A percentile compares a stretch with the other conserved stretches of the same genome.
Conservation (phyloP, 2,329 filamentous ascomycete species). For the Helotiales sp. region DNA sequence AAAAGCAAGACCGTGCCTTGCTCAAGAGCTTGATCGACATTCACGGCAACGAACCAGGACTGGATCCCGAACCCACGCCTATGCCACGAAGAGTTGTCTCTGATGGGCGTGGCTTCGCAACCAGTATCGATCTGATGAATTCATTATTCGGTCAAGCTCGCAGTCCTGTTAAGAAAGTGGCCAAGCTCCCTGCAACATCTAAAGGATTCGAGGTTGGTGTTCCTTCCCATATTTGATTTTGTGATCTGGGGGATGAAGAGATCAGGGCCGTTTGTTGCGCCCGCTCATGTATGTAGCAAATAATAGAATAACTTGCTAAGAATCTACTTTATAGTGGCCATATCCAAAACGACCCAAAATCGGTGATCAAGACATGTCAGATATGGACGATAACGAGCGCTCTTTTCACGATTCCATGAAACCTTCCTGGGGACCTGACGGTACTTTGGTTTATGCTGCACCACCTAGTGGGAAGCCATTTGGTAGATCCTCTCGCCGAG, state of each 20-base stretch:
- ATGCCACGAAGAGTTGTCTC: slow-evolving; percentile 35
- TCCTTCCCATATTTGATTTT: slow-evolving; percentile 36
- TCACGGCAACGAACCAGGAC: slow-evolving; percentile 39
- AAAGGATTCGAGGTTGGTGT: slow-evolving; percentile 90
- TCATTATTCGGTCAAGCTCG: slow-evolving; percentile 80
- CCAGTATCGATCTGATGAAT: slow-evolving; percentile 94
- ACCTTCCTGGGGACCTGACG: slow-evolving; percentile 75
- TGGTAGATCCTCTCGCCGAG: slow-evolving; percentile 29
- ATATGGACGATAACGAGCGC: slow-evolving; percentile 64
- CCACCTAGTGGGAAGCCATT: slow-evolving; percentile 40
- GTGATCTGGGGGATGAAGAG: slow-evolving; percentile 11
- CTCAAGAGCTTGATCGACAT: slow-evolving; percentile 50
- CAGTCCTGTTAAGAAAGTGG: slow-evolving; percentile 54
- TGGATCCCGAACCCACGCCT: slow-evolving; percentile 50
- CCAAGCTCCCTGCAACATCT: slow-evolving; percentile 55
- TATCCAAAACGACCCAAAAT: slow-evolving; percentile 78
- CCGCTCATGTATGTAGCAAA: slow-evolving; percentile 37
- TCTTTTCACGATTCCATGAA: slow-evolving; percentile 72
- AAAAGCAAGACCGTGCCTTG: slow-evolving; percentile 85
- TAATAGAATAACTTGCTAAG: slow-evolving; percentile 46
- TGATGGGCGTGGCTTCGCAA: slow-evolving; percentile 68
- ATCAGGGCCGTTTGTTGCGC: slow-evolving; percentile 33
- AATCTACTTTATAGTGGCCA: slow-evolving; percentile 68
- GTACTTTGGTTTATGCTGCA: slow-evolving; percentile 67
- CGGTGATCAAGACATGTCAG: slow-evolving; percentile 57